A percentile compares a stretch with the other conserved stretches of the same genome.
phyloP scores from a whole-genome alignment of 1,139 yeast genomes.

The Sporopachydermia cereana region DNA sequence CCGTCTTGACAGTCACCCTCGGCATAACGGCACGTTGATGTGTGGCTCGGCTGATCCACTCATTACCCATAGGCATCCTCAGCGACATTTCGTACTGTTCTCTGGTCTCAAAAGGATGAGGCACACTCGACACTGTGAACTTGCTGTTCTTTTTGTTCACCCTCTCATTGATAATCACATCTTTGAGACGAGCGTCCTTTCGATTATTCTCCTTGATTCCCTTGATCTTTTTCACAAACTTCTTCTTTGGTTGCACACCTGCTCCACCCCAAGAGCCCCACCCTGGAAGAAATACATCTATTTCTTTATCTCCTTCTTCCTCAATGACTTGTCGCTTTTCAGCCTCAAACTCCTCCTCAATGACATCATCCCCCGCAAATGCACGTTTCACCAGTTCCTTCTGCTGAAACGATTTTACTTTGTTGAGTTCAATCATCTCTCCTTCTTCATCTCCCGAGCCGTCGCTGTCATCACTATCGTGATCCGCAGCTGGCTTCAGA shows the following conservation, averaged over 20 bases:
- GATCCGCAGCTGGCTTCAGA: slow-evolving; percentile 24
- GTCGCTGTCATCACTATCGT: slow-evolving; percentile 24
- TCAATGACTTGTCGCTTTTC: slow-evolving; percentile 58
- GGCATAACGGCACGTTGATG: slow-evolving; percentile 89
- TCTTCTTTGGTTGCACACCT: slow-evolving; percentile 33
- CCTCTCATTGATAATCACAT: slow-evolving; percentile 84
- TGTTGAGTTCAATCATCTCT: slow-evolving; percentile 14
- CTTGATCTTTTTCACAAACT: slow-evolving; percentile 51
- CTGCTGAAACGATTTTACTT: slow-evolving; percentile 50
- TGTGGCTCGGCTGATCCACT: slow-evolving; percentile 84
- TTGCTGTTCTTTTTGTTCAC: slow-evolving; percentile 74
- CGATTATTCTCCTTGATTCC: slow-evolving; percentile 70
- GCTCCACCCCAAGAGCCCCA: slow-evolving; percentile 88
- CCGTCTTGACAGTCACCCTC: slow-evolving; percentile 73
- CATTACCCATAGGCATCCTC: slow-evolving; percentile 95
- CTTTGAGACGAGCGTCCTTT: slow-evolving; percentile 60
- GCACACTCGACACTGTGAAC: slow-evolving; percentile 78
- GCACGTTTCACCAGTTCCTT: slow-evolving; percentile 80
- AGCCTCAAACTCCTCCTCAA: slow-evolving; percentile 62
- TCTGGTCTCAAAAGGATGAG: slow-evolving; percentile 84
- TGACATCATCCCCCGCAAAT: slow-evolving; percentile 91
- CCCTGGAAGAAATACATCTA: slow-evolving; percentile 82
- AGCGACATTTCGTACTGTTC: slow-evolving; percentile 92
- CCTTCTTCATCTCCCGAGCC: slow-evolving; percentile 25
- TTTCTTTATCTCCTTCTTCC: slow-evolving; percentile 82